Evolutionary conservation across 495 filamentous ascomycete species (phyloP).

Genomic region (Podospora pseudocomata): DNA sequence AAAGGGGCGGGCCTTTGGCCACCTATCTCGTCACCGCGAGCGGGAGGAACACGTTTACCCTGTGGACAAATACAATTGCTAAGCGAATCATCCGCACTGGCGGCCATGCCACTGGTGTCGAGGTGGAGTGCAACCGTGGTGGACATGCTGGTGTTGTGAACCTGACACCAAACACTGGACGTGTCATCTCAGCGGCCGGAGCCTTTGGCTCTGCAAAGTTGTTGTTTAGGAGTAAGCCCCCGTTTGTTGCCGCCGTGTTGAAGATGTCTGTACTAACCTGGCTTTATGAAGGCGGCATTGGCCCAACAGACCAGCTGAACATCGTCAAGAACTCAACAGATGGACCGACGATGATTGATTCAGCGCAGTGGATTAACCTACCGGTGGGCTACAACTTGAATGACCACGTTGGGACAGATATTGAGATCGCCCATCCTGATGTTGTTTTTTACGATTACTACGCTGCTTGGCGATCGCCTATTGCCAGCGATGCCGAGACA

Average conservation of each 20-base stretch:
- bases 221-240: constrained; percentile 42
- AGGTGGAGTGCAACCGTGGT: constrained; percentile 54
- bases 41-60: constrained; percentile 55
- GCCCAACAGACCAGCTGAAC: constrained; percentile 54
- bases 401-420: constrained; percentile 68
- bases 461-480: constrained; percentile 50
- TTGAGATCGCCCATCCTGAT: constrained; percentile 56
- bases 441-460: constrained; percentile 64
- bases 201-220: constrained; percentile 67
- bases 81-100: constrained; percentile 58
- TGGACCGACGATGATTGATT: constrained; percentile 47
- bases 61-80: constrained; percentile 60
- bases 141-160: constrained; percentile 56
- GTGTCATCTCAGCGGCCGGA: constrained; percentile 65
- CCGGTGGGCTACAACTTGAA: constrained; percentile 68
- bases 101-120: constrained; percentile 58
- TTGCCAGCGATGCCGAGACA: constrained; percentile 29
- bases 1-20: constrained; percentile 64
- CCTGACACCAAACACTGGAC: constrained; percentile 53
- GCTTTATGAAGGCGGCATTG: constrained; percentile 48
- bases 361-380: constrained; percentile 59
- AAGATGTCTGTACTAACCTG: background rate
- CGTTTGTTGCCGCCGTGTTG: background rate
- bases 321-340: constrained; percentile 51
- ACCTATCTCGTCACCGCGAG: constrained; percentile 65